Evolutionary conservation across 805 yeast species (phyloP).

Genomic region (Wickerhamomyces tratensis): DNA sequence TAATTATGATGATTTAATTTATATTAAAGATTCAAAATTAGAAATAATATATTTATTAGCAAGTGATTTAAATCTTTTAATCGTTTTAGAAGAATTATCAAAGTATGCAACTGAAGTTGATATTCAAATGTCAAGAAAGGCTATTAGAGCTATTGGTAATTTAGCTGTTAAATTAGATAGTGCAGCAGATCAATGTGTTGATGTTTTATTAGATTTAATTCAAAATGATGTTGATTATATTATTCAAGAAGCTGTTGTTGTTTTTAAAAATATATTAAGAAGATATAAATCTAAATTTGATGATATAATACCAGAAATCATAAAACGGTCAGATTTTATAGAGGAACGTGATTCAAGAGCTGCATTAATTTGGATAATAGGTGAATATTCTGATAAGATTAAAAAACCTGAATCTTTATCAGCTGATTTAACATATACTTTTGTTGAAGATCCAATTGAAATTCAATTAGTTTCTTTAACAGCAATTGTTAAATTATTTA

Average conservation of each 20-base stretch:
- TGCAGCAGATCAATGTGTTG: conserved; percentile 57
- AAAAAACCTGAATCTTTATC: conserved; percentile 31
- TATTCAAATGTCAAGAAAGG: conserved; percentile 76
- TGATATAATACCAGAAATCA: conserved; percentile 30
- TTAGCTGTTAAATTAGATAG: conserved; percentile 66
- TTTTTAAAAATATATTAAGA: conserved; percentile 66
- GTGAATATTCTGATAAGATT: conserved; percentile 51
- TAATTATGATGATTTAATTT: conserved; percentile 76
- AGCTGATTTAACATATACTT: conserved; percentile 32
- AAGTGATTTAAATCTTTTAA: conserved; percentile 44
- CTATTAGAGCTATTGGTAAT: conserved; percentile 84
- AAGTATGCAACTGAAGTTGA: conserved; percentile 88
- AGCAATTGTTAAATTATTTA: conserved; percentile 60
- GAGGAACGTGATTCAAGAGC: conserved; percentile 74
- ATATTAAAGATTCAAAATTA: conserved; percentile 81
- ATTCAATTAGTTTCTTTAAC: conserved; percentile 72
- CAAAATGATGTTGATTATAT: conserved; percentile 62
- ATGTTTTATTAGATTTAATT: conserved; percentile 46
- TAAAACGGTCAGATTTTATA: conserved; percentile 37
- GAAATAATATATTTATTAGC: conserved; percentile 82
- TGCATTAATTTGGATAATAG: conserved; percentile 77
- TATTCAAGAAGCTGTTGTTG: conserved; percentile 72
- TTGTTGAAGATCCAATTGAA: conserved; percentile 55
- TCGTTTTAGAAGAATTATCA: conserved; percentile 64
- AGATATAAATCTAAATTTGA: conserved; percentile 57